Evolutionary conservation across 2,329 filamentous ascomycete species (phyloP).

Genomic region (Clarireedia sp.): DNA sequence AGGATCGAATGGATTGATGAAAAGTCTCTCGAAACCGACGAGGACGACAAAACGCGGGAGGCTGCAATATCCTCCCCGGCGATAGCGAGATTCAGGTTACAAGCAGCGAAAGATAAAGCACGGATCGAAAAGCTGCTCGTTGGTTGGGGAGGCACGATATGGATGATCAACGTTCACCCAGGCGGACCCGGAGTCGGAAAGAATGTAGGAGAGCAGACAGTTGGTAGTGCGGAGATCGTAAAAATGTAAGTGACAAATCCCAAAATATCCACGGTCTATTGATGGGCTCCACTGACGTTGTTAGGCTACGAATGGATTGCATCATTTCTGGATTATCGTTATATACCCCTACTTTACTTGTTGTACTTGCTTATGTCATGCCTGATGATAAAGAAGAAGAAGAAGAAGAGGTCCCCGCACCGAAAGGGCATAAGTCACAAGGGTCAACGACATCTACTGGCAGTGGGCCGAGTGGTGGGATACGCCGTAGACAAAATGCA

Average conservation of each 20-base stretch:
- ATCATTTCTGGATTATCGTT: constrained; percentile 95
- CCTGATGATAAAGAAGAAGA: constrained; percentile 52
- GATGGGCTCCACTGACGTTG: constrained; percentile 23
- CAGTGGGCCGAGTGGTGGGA: constrained; percentile 56
- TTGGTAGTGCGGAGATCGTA: constrained; percentile 79
- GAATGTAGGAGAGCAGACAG: constrained; percentile 59
- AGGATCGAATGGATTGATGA: constrained; percentile 91
- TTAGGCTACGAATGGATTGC: constrained; percentile 86
- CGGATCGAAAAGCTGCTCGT: constrained; percentile 74
- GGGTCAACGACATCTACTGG: constrained; percentile 41
- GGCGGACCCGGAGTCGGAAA: constrained; percentile 60
- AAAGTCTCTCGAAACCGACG: constrained; percentile 64
- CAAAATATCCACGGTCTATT: not conserved
- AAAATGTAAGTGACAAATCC: constrained; percentile 66
- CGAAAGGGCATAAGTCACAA: constrained; percentile 31
- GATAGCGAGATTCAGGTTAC: constrained; percentile 40
- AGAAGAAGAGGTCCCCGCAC: constrained; percentile 28
- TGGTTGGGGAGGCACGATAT: constrained; percentile 93
- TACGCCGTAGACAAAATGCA: constrained; percentile 67
- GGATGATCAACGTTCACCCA: constrained; percentile 87
- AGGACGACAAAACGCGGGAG: constrained; percentile 38
- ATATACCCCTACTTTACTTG: constrained; percentile 84
- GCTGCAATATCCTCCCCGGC: constrained; percentile 35
- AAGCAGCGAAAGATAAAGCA: constrained; percentile 39
- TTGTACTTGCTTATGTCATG: constrained; percentile 85